Base-by-base conservation (phyloP, 352 stramenopile species). In the Globisporangium perplexum region DNA sequence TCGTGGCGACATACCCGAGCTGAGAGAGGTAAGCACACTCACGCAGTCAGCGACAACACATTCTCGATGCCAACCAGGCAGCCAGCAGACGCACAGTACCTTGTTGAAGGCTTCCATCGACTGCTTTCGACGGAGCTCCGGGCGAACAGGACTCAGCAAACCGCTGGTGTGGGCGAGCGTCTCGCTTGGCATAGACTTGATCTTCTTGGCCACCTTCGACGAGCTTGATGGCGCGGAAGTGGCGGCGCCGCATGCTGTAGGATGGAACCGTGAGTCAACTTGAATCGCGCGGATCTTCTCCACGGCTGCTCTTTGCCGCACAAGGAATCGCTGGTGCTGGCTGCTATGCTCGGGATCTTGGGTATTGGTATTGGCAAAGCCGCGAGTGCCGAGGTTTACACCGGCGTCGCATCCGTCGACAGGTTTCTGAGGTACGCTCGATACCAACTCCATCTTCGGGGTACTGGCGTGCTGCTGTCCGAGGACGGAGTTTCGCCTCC, bases 61-160 rank as follows among this genome's bases (percentile, higher is more conserved):
- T 24, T 42, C 36, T 18, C 7, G n/a, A 47, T 14, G 10, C 22
- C 47, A 26, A 18, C 14, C 44, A 43, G 31, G 18, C 41, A 50
- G 3, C n/a, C 41, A 28, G n/a, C 1, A 10, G 14, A 4, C 1
- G 3, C 7, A n/a, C 47, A 4, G n/a, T 60, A 79, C 69, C 57
- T 75, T 70, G 17, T 66, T 66, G 69, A 69, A 77, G 6, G 68
- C 60, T 15, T 84, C 74, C 70, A 90, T 86, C 7, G 76, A 86
- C 14, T 83, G 71, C n/a, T 78, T 72, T 22, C 79, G 72, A 22
- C 71, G 65, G 26, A 84, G 46, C 18, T 88, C 76, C 0, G 74
- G 66, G 18, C 57, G 68, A 17, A 76, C 63, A 5, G 76, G 70
- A 0, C 66, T 81, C 17, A 89, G 55, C 7, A 86, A 24, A 14